Evolutionary conservation across 768 basidiomycete genomes (phyloP), one percentile per base, ranked within the genome.

Genomic region (Agaricus blazei): DNA sequence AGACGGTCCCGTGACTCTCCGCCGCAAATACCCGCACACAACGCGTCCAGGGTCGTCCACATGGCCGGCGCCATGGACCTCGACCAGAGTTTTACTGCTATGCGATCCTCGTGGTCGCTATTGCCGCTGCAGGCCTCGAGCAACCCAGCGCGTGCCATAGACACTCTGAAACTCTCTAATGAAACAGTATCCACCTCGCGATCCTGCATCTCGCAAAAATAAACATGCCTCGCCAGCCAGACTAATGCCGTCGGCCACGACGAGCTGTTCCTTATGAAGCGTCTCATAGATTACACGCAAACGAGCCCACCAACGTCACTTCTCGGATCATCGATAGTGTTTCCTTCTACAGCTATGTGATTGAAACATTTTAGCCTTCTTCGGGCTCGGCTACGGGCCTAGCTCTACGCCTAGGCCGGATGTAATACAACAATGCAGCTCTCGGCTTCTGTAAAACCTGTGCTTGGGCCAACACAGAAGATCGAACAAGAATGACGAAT

Each of bases 1-100:
- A 19, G 48, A 50, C 48, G 48, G 48, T 56, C 54, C 42, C 54
- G 54, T 56, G 54, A 54, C 41, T n/a, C 19, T 9, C 9, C 31
- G 3, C n/a, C 48, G 41, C 54, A 55, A 55, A 56, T 31, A 56
- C 24, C 1, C 40, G 28, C 48, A 56, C 48, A 49, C 28, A 56
- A 56, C 54, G 42, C 54, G 48, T 38, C 48, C 42, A 2, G 36
- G n/a, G 14, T 19, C 19, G 19, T 19, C 34, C 34, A 34, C 34
- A 34, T 34, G 34, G 34, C 34, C 7, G 34, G 34, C 34, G 5
- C 11, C 34, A 3, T 31, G 9, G 5, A 31, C 31, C 31, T 9
- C 31, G 9, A 31, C 31, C 38, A 40, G 7, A 14, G 12, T 19
- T 14, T 40, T 40, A 40, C 38, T 12, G 38, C 38, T 40, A 14